These are phyloP conservation scores for Aurantiochytrium sp. DNA, from an alignment of 108 stramenopile species.

Conservation along the genomic window DNA sequence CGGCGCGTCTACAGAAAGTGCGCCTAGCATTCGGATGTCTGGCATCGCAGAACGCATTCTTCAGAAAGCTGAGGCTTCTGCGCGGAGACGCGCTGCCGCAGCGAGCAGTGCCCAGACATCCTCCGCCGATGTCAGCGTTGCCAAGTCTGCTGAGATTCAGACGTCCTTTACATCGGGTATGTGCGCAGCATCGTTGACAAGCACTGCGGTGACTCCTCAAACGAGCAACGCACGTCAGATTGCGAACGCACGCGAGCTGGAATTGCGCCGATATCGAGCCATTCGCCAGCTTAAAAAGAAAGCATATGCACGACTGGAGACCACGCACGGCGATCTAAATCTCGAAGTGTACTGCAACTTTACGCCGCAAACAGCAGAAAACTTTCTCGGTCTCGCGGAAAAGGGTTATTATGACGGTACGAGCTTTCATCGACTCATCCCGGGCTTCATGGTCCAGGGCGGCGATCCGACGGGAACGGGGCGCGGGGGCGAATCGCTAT, in stretches of 20 bases:
- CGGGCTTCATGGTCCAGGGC: constrained; percentile 86
- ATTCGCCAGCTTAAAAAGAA: constrained; percentile 67
- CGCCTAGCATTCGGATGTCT: constrained; percentile 23
- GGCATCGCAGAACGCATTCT: not conserved
- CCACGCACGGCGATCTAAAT: constrained; percentile 72
- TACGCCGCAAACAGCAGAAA: constrained; percentile 74
- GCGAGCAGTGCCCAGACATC: not conserved
- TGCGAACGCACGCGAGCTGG: constrained; percentile 78
- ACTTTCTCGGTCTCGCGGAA: constrained; percentile 76
- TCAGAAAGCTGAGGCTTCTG: not conserved
- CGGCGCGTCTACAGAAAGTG: not conserved
- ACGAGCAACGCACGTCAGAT: constrained; percentile 50
- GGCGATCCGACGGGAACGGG: constrained; percentile 85
- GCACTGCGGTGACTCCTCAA: constrained; percentile 49
- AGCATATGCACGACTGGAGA: constrained; percentile 74
- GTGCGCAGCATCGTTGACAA: constrained; percentile 65
- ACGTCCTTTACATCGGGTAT: constrained; percentile 53
- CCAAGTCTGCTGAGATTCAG: not conserved
- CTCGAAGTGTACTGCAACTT: constrained; percentile 86
- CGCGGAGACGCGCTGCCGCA: not conserved
- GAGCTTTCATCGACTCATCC: constrained; percentile 79
- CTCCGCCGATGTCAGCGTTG: not conserved
- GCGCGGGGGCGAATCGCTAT: constrained; percentile 67
- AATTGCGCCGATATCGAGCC: constrained; percentile 61
- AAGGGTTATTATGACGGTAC: constrained; percentile 73